Conservation (phyloP, 441 rosid genomes). For the Populus hybrid region DNA sequence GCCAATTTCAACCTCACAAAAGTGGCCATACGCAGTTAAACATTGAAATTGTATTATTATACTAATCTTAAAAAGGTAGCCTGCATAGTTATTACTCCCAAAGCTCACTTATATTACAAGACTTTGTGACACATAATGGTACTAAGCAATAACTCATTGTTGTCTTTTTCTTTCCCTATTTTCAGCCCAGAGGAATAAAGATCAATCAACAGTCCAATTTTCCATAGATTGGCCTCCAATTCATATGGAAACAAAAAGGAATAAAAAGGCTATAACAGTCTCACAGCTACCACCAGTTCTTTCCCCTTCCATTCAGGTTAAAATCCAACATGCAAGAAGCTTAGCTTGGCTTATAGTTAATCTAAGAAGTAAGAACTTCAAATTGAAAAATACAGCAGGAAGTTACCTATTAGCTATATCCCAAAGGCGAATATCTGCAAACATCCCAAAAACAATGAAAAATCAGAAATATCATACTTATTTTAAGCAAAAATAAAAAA, state of each 20-base stretch:
- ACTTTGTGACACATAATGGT: not conserved
- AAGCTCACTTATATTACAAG: no score
- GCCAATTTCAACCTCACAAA: not conserved
- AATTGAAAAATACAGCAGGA: not conserved
- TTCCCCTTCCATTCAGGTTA: not conserved
- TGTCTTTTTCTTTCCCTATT: not conserved
- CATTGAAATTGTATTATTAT: not conserved
- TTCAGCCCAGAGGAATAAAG: not conserved
- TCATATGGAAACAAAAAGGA: no score
- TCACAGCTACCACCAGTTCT: not conserved
- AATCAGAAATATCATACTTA: not conserved
- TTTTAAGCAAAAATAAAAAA: not conserved
- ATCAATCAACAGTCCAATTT: not conserved
- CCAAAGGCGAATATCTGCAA: slow-evolving; percentile 95
- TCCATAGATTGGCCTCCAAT: not conserved
- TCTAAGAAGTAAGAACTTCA: not conserved
- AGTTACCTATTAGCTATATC: slow-evolving; percentile 80
- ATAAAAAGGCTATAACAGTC: no score
- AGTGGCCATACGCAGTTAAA: not conserved
- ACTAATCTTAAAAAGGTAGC: no score
- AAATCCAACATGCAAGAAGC: not conserved
- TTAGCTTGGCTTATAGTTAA: not conserved
- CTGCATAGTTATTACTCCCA: no score
- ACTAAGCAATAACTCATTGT: not conserved
- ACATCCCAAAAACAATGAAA: not conserved